Percentiles rank a stretch among this genome's conserved stretches.
Evolutionary conservation across 345 rosid species (phyloP).

Genomic region (Ceriops tagal): DNA sequence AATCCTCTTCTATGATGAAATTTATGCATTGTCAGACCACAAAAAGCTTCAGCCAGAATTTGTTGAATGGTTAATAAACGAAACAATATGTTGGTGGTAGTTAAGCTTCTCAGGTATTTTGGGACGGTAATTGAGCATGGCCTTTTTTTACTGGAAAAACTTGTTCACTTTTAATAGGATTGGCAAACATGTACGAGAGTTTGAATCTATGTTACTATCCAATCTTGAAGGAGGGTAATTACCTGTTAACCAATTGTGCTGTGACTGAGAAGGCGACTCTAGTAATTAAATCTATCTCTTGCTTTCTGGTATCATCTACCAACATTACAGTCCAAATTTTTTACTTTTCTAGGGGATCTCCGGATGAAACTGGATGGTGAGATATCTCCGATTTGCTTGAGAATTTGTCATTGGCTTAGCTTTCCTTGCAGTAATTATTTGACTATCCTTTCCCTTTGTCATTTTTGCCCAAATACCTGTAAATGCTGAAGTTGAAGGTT

Average conservation of each 20-base stretch:
- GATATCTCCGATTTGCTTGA: conserved; percentile 77
- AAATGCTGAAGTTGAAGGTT: conserved; percentile 23
- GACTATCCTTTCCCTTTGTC: conserved; percentile 12
- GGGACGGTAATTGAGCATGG: conserved; percentile 4
- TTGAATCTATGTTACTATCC: conserved; percentile 63
- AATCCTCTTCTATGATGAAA: conserved; percentile 67
- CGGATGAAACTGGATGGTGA: conserved; percentile 91
- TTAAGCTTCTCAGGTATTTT: conserved; percentile 14
- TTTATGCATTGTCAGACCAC: conserved; percentile 44
- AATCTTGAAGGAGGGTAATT: conserved; percentile 62
- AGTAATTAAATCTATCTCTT: neutral
- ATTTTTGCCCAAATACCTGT: conserved; percentile 6
- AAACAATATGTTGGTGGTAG: conserved; percentile 18
- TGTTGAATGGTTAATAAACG: conserved; percentile 51
- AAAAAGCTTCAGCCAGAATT: conserved; percentile 60
- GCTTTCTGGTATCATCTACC: conserved; percentile 10
- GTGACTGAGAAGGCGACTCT: conserved; percentile 64
- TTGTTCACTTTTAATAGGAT: conserved; percentile 43
- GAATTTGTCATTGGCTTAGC: conserved; percentile 61
- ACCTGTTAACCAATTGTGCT: conserved; percentile 32
- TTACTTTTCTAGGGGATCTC: conserved; percentile 54
- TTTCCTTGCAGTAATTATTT: conserved; percentile 49
- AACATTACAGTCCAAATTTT: conserved; percentile 16
- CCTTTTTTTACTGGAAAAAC: neutral
- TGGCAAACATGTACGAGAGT: conserved; percentile 68